phyloP scores from a whole-genome alignment of 169 alveolate genomes.

The Cryptosporidium meleagridis region DNA sequence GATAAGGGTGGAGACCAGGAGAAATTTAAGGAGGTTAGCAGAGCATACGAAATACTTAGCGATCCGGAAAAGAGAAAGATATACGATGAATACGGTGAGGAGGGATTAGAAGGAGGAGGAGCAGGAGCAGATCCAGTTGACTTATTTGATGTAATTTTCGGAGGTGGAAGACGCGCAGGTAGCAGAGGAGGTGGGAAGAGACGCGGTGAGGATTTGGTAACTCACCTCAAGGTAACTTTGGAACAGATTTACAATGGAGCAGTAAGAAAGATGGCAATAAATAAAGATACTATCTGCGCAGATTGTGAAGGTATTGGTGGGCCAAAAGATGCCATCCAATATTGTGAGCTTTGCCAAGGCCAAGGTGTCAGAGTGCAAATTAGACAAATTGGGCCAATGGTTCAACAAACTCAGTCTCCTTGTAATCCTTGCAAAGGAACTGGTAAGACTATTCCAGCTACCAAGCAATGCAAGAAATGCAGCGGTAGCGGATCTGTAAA shows the following conservation, averaged over 20 bases:
- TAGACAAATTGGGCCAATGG: conserved; percentile 91
- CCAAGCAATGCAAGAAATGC: conserved; percentile 92
- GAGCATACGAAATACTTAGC: conserved; percentile 96
- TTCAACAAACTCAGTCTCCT: conserved; percentile 90
- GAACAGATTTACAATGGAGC: conserved; percentile 97
- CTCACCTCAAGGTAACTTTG: conserved; percentile 92
- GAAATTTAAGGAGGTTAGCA: conserved; percentile 94
- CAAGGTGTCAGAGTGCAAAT: conserved; percentile 90
- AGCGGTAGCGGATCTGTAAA: conserved; percentile 89
- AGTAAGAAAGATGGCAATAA: conserved; percentile 91
- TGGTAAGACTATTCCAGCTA: conserved; percentile 88
- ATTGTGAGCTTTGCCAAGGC: conserved; percentile 96
- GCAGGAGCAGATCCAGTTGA: conserved; percentile 88
- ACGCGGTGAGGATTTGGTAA: conserved; percentile 90
- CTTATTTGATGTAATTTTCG: conserved; percentile 93
- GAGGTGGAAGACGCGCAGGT: conserved; percentile 93
- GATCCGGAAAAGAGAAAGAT: conserved; percentile 96
- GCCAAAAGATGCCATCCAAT: conserved; percentile 90
- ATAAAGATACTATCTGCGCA: conserved; percentile 93
- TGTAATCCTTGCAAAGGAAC: conserved; percentile 93
- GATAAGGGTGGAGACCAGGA: conserved; percentile 99
- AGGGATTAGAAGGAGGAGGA: conserved; percentile 94
- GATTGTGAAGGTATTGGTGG: conserved; percentile 98
- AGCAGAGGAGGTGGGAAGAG: conserved; percentile 85
- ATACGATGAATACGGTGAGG: conserved; percentile 97